Evolutionary conservation across 75 land plant genomes (phyloP), one percentile per base, ranked within the genome.

Genomic region (Adiantum capillusveneris): DNA sequence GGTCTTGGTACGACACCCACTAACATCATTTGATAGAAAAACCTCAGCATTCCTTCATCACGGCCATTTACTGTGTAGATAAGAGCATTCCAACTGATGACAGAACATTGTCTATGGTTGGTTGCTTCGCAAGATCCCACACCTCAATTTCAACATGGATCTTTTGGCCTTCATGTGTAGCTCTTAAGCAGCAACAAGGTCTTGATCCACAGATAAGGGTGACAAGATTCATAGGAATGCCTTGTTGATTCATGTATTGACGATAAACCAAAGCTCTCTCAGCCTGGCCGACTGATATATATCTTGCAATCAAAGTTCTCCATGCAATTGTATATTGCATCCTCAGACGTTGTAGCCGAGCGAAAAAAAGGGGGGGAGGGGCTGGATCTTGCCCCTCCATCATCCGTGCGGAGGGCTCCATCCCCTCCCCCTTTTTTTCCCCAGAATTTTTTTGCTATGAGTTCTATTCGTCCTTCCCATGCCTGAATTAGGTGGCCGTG

Each of bases 281-380:
- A 30, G 21, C 14, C 11, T 25, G 24, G 11, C 61, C 44, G 31
- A 21, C 17, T 1, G 28, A 1, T 11, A 65, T 12, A 25, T 64
- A 64, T 41, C 75, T 75, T 0, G 68, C 67, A 20, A 81, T 53
- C 62, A 73, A 61, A 22, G 84, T 76, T 59, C 73, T 76, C 56
- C 70, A 81, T 25, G 68, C 54, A 21, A 70, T 67, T 2, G 63
- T 49, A 37, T 59, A 65, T 53, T 55, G 70, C 11, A 58, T 17
- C 0, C 21, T 19, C 20, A 70, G n/a, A n/a, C n/a, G n/a, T n/a
- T n/a, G n/a, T n/a, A n/a, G n/a, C n/a, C n/a, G n/a, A n/a, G n/a
- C n/a, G n/a, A n/a, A n/a, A n/a, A n/a, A n/a, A n/a, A n/a, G n/a
- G n/a, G n/a, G n/a, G n/a, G n/a, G n/a, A n/a, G n/a, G n/a, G n/a